Percentiles rank a stretch among this genome's conserved stretches.
These are phyloP conservation scores for Gloeopeniophorella convolvens DNA, from an alignment of 768 basidiomycete species.

Conservation along the genomic window DNA sequence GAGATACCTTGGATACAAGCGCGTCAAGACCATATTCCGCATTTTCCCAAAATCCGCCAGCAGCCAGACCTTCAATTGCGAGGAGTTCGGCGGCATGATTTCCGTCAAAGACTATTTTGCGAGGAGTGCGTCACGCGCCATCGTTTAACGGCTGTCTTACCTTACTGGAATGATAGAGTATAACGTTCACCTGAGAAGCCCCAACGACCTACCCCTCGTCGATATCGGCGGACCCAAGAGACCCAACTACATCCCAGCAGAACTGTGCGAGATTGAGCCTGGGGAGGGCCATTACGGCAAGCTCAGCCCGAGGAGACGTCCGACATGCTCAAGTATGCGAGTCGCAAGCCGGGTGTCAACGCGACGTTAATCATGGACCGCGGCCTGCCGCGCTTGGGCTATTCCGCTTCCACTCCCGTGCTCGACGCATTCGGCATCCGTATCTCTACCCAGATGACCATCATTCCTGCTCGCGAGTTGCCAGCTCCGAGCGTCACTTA, in stretches of 20 bases:
- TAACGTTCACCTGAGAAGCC: slow-evolving; percentile 40
- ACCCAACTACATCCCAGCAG: slow-evolving; percentile 51
- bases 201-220: slow-evolving; percentile 32
- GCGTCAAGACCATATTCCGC: slow-evolving; percentile 23
- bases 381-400: slow-evolving; percentile 55
- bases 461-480: slow-evolving; percentile 61
- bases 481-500: slow-evolving; percentile 54
- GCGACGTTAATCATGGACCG: slow-evolving; percentile 48
- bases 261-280: slow-evolving; percentile 58
- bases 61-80: slow-evolving; percentile 47
- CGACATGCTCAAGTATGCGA: slow-evolving; percentile 65
- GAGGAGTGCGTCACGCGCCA: slow-evolving; percentile 40
- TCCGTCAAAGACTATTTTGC: slow-evolving; percentile 61
- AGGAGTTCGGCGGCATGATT: slow-evolving; percentile 48
- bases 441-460: slow-evolving; percentile 52
- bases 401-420: slow-evolving; percentile 31
- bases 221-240: slow-evolving; percentile 29
- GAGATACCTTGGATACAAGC: slow-evolving; percentile 37
- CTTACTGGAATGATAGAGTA: slow-evolving; percentile 40
- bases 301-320: slow-evolving; percentile 57
- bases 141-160: slow-evolving; percentile 3
- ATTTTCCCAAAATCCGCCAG: slow-evolving; percentile 37
- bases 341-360: slow-evolving; percentile 54
- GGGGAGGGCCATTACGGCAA: slow-evolving; percentile 56
- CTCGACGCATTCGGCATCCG: slow-evolving; percentile 51